These are phyloP conservation scores for Moringa oleifera DNA, from an alignment of 345 rosid genomes.

Conservation along the genomic window DNA sequence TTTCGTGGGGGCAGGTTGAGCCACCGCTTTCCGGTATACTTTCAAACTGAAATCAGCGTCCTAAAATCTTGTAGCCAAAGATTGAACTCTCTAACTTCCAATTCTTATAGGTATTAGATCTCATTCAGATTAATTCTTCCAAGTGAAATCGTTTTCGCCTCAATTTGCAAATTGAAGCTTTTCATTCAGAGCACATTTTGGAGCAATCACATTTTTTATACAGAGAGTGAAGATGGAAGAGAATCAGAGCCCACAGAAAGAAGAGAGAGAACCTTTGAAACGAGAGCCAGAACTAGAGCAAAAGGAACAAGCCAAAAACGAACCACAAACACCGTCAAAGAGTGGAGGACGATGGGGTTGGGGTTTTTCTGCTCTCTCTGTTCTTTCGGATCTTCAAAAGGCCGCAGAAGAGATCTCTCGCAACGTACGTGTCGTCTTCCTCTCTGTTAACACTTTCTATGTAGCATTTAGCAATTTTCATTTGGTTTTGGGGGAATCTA, in stretches of 20 bases:
- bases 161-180: not conserved
- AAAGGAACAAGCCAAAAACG: slow-evolving; percentile 21
- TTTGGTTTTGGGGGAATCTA: no score
- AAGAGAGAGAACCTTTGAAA: slow-evolving; percentile 17
- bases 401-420: slow-evolving; percentile 95
- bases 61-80: slow-evolving; percentile 12
- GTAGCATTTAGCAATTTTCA: no score
- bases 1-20: slow-evolving; percentile 16
- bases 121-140: not conserved
- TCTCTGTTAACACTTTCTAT: not conserved
- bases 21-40: slow-evolving; percentile 13
- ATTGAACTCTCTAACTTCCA: not conserved
- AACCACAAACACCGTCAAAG: slow-evolving; percentile 21
- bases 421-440: slow-evolving; percentile 46
- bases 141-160: not conserved
- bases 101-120: slow-evolving; percentile 12
- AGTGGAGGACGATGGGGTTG: slow-evolving; percentile 81
- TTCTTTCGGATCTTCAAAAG: slow-evolving; percentile 89
- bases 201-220: not conserved
- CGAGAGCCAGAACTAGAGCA: slow-evolving; percentile 15
- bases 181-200: not conserved
- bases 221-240: slow-evolving; percentile 37
- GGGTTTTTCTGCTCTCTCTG: slow-evolving; percentile 79
- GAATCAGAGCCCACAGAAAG: slow-evolving; percentile 21
- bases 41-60: slow-evolving; percentile 5